Evolutionary conservation across 768 basidiomycete genomes (phyloP), one percentile per base, ranked within the genome.

Genomic region (Macrolepiota dolichaula): DNA sequence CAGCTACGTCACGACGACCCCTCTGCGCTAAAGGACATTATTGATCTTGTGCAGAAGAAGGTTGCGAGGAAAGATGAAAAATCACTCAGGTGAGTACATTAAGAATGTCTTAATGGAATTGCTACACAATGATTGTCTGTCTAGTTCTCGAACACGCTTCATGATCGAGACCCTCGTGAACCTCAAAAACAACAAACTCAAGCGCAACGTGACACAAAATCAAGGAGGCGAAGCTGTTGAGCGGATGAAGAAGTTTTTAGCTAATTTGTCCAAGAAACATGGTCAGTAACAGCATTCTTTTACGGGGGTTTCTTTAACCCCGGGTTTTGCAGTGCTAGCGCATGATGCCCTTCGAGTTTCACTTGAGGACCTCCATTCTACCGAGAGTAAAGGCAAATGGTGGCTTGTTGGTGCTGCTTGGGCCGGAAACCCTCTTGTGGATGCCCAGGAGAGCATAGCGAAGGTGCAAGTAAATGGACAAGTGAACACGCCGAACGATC

Each of bases 381-480:
- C 94, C 1, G 86, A 92, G 59, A 90, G 82, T 11, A 91, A 87
- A 69, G 97, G 96, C 4, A 97, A 97, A 76, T 98, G 97, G 97
- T 98, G 97, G 96, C 81, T 98, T 1, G 92, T 98, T 37, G 97
- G 96, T 17, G 94, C 96, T 1, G 96, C 92, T 0, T 99, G 96
- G 96, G 82, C 83, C 35, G 96, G 96, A 1, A 88, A 98, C 67
- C 96, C 97, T 7, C 82, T 98, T 3, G 79, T 88, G 19, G 96
- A 98, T 59, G 83, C 80, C 47, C 82, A 83, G 60, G 67, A 71
- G 22, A 71, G 71, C 36, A 51, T 63, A 2, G 62, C 69, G 3
- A 51, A 66, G 4, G 38, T 47, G 63, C 69, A 37, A 65, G 54
- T 57, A 58, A 66, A 55, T 68, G 72, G 47, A 68, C 72, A 44